Evolutionary conservation across 129 eudicot species (phyloP).

Genomic region (Ambrosia artemisiifolia): DNA sequence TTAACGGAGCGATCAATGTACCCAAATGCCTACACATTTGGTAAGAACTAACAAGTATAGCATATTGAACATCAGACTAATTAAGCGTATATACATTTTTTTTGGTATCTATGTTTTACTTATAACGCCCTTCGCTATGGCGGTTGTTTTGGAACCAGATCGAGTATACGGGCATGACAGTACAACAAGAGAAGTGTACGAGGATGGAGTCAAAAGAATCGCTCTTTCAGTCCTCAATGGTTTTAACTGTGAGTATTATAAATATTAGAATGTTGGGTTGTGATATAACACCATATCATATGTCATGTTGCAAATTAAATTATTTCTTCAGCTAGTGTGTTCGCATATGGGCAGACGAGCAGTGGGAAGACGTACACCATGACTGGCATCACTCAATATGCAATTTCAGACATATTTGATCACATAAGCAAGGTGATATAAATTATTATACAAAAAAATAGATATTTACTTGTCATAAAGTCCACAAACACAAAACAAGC

Average conservation of each 20-base stretch:
- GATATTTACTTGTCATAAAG: no score
- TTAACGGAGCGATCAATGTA: conserved; percentile 51
- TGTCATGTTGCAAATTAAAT: conserved; percentile 9
- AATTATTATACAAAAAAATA: no score
- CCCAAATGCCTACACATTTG: conserved; percentile 79
- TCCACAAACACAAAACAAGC: neutral
- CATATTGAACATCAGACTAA: neutral
- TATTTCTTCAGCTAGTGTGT: conserved; percentile 69
- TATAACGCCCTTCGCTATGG: neutral
- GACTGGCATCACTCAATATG: conserved; percentile 70
- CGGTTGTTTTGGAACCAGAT: conserved; percentile 42
- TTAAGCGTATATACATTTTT: neutral
- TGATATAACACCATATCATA: neutral
- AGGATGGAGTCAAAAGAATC: conserved; percentile 72
- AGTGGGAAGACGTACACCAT: conserved; percentile 98
- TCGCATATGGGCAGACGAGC: conserved; percentile 98
- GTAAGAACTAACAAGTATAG: conserved; percentile 34
- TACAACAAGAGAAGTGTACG: conserved; percentile 79
- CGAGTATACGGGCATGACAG: conserved; percentile 56
- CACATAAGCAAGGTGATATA: conserved; percentile 56
- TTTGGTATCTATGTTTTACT: neutral
- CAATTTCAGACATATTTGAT: conserved; percentile 69
- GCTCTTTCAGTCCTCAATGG: conserved; percentile 83
- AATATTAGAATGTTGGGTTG: neutral
- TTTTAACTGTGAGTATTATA: conserved; percentile 60